These are phyloP conservation scores for Leccinum truebloodii DNA, from an alignment of 768 basidiomycete species.

Conservation along the genomic window DNA sequence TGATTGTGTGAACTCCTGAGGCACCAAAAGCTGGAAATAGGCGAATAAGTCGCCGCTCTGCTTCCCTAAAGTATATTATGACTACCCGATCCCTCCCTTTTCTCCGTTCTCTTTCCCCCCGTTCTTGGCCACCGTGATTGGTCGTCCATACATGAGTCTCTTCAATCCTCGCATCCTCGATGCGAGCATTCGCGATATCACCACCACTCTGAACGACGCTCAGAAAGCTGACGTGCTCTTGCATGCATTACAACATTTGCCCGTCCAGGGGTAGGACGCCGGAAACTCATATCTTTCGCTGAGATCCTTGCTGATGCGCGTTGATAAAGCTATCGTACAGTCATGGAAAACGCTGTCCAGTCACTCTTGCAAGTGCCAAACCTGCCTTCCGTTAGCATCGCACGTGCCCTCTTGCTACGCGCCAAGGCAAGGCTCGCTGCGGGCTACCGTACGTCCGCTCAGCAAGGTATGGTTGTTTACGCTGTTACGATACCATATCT, in stretches of 20 bases:
- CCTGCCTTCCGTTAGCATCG: slow-evolving; percentile 49
- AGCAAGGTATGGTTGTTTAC: slow-evolving; percentile 50
- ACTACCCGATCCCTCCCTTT: neutral
- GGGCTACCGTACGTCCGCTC: slow-evolving; percentile 60
- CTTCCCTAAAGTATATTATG: slow-evolving; percentile 8
- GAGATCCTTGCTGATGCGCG: slow-evolving; percentile 9
- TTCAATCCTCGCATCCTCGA: slow-evolving; percentile 80
- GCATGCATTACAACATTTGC: slow-evolving; percentile 80
- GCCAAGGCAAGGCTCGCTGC: slow-evolving; percentile 64
- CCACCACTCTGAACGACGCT: slow-evolving; percentile 54
- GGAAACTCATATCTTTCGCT: slow-evolving; percentile 5
- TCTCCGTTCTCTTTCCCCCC: neutral
- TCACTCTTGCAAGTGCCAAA: slow-evolving; percentile 63
- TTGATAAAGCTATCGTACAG: slow-evolving; percentile 48
- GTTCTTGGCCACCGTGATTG: neutral
- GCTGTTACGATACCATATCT: neutral
- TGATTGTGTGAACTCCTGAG: neutral
- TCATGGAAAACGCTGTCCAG: slow-evolving; percentile 76
- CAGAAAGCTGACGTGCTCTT: slow-evolving; percentile 75
- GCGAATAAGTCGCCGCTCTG: slow-evolving; percentile 15
- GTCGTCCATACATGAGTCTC: slow-evolving; percentile 45
- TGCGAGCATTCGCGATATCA: slow-evolving; percentile 72
- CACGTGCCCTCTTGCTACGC: slow-evolving; percentile 63
- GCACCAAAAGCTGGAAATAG: slow-evolving; percentile 12
- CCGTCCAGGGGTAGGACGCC: slow-evolving; percentile 59